Percentiles rank a stretch among this genome's conserved stretches.
These are phyloP conservation scores for Thielaviopsis punctulata DNA, from an alignment of 2,329 filamentous ascomycete genomes.

Conservation along the genomic window DNA sequence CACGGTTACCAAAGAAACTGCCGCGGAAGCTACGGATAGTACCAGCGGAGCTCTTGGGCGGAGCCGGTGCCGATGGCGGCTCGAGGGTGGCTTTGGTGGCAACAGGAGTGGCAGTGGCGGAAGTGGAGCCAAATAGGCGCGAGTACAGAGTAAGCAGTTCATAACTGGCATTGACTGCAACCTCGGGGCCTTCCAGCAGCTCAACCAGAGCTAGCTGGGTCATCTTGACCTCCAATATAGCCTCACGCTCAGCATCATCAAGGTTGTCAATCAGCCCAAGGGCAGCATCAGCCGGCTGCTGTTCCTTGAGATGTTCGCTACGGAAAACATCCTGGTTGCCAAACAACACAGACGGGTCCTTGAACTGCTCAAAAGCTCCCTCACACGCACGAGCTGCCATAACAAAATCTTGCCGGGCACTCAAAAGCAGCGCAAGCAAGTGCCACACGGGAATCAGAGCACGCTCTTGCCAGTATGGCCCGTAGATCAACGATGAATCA, in stretches of 20 bases:
- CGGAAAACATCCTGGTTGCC: slow-evolving; percentile 40
- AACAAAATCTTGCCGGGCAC: slow-evolving; percentile 67
- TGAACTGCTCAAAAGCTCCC: slow-evolving; percentile 80
- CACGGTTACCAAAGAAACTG: slow-evolving; percentile 54
- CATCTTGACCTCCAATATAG: slow-evolving; percentile 87
- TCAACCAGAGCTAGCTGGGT: slow-evolving; percentile 78
- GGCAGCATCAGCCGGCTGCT: slow-evolving; percentile 16
- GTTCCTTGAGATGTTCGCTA: slow-evolving; percentile 49
- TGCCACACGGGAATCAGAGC: slow-evolving; percentile 74
- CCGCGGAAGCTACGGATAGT: slow-evolving; percentile 53
- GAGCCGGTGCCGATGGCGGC: not conserved
- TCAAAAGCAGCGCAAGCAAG: slow-evolving; percentile 68
- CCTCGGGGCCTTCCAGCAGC: slow-evolving; percentile 63
- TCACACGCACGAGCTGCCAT: slow-evolving; percentile 73
- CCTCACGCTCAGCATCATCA: slow-evolving; percentile 68
- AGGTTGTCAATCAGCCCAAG: slow-evolving; percentile 51
- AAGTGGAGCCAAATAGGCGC: slow-evolving; percentile 47
- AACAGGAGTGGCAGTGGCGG: not conserved
- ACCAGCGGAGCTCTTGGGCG: slow-evolving; percentile 50
- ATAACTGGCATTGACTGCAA: slow-evolving; percentile 74
- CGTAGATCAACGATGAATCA: slow-evolving; percentile 27
- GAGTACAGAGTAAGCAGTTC: slow-evolving; percentile 72
- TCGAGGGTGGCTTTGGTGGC: slow-evolving; percentile 1
- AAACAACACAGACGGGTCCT: slow-evolving; percentile 52
- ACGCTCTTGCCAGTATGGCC: slow-evolving; percentile 43